Percentiles rank a stretch among this genome's conserved stretches.
Conservation (phyloP, 1,284 basidiomycete genomes). For the Pseudozyma thailandica region DNA sequence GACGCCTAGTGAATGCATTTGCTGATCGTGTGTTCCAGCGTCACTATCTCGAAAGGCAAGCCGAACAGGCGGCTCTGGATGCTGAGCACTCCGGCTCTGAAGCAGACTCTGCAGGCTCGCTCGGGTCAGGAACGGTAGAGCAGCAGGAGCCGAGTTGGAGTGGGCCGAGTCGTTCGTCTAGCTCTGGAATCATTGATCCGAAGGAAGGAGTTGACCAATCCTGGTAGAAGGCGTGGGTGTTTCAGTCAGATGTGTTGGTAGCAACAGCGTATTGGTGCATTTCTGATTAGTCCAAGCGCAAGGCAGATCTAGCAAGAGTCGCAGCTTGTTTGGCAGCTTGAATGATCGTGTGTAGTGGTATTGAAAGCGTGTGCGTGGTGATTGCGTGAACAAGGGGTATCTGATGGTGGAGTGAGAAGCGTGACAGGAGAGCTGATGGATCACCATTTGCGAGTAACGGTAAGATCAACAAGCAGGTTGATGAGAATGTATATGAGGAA, state of each 20-base stretch:
- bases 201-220: background rate
- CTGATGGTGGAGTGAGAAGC: background rate
- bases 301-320: no score
- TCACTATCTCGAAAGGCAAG: slow-evolving; percentile 3
- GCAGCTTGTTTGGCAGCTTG: background rate
- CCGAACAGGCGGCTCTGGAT: slow-evolving; percentile 1
- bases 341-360: background rate
- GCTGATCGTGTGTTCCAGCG: slow-evolving; percentile 1
- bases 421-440: background rate
- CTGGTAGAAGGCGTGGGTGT: background rate
- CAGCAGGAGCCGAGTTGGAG: no score
- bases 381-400: background rate
- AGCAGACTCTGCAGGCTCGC: no score
- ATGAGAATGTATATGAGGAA: slow-evolving; percentile 45
- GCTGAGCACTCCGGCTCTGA: background rate
- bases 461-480: slow-evolving; percentile 34
- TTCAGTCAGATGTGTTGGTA: no score
- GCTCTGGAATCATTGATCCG: no score
- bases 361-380: background rate
- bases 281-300: no score
- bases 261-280: no score
- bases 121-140: no score
- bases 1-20: slow-evolving; percentile 23
- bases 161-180: no score
- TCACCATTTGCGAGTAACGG: slow-evolving; percentile 37